Evolutionary conservation across 108 stramenopile species (phyloP), one percentile per base, ranked within the genome.

Genomic region (Pseudonitzschia pungens): DNA sequence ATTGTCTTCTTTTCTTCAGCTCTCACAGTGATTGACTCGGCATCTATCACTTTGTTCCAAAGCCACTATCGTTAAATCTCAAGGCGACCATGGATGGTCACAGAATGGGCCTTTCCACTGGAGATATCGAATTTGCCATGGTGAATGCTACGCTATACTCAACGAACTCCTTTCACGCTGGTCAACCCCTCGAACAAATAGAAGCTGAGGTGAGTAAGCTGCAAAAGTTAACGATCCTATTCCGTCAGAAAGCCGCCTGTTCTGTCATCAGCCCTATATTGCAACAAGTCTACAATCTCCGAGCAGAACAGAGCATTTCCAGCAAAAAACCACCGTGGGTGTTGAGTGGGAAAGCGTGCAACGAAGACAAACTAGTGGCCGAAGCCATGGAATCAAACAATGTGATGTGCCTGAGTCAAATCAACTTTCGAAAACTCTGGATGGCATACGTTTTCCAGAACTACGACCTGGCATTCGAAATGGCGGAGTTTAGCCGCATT

Each of bases 61-160:
- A 55, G 54, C 54, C 54, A 26, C 26, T 55, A 55, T 1, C 22
- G 24, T 26, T 55, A 2, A 24, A 24, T 55, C 4, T 55, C 2
- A 20, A 26, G 1, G 2, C 54, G 10, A 20, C 10, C 10, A 54
- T 60, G 45, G 66, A 65, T 9, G 76, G 65, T 3, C 73, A 77
- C 64, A 72, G 44, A 11, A 44, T 74, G 18, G 81, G 76, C 15
- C 41, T 77, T 22, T 65, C 54, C 20, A 74, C 76, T 2, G 81
- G 81, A 12, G 81, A 82, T 62, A 53, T 43, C 1, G 73, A 82
- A 36, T 77, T 74, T 74, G 72, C 76, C 7, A 36, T 66, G 18
- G 33, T 74, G 9, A 59, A 68, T 50, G 74, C 57, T 2, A 26
- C 22, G 3, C 4, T 55, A 4, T 55, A 24, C 2, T 12, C 54